phyloP scores from a whole-genome alignment of 2,329 filamentous ascomycete genomes.

The Trichoderma afroharzianum region DNA sequence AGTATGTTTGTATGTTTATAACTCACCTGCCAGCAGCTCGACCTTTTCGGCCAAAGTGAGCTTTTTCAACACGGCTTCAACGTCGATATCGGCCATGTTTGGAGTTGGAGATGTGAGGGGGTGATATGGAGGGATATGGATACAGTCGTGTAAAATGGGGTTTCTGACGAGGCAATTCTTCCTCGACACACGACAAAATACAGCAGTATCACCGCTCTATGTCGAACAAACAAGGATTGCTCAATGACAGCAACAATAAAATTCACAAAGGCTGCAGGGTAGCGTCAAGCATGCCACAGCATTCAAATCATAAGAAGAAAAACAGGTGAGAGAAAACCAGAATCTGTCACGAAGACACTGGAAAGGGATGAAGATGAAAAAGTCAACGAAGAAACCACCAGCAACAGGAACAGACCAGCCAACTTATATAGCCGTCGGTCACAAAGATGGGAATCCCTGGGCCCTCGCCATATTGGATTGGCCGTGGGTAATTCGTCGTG shows the following conservation, averaged over 20 bases:
- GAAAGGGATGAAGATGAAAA: neutral
- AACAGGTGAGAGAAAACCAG: neutral
- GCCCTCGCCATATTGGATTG: neutral
- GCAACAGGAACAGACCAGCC: neutral
- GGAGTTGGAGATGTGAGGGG: neutral
- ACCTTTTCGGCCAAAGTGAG: conserved; percentile 51
- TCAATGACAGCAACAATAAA: neutral
- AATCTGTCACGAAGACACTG: neutral
- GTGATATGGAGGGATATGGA: neutral
- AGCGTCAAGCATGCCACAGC: neutral
- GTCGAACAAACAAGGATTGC: neutral
- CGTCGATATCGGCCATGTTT: conserved; percentile 49
- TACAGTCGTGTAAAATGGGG: neutral
- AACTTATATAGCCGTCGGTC: conserved; percentile 12
- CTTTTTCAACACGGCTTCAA: conserved; percentile 53
- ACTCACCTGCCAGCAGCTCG: conserved; percentile 47
- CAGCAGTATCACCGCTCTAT: neutral
- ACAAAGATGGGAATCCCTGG: neutral
- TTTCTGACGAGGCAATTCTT: neutral
- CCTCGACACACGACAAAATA: neutral
- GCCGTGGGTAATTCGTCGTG: neutral
- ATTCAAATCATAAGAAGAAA: neutral
- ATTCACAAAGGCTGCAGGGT: neutral
- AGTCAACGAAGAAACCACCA: neutral
- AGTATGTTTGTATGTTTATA: neutral